Percentiles rank a stretch among this genome's conserved stretches.
These are phyloP conservation scores for Russula sp. DNA, from an alignment of 768 basidiomycete genomes.

Conservation along the genomic window DNA sequence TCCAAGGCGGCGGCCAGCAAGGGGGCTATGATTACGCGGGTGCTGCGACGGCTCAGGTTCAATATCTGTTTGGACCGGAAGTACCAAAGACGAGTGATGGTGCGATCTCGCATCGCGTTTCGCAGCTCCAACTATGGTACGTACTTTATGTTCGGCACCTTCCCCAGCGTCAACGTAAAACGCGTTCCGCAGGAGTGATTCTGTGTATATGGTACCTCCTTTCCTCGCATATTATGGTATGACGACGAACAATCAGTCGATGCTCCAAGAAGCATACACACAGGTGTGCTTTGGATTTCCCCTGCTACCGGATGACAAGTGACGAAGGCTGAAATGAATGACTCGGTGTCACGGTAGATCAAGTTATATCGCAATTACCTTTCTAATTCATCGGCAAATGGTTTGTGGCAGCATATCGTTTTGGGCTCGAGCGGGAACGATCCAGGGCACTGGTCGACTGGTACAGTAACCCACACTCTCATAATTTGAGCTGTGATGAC, in stretches of 20 bases:
- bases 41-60: conserved; percentile 64
- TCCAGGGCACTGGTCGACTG: conserved; percentile 76
- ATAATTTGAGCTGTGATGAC: too few species aligned
- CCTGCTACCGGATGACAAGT: neutral
- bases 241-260: conserved; percentile 50
- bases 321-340: neutral
- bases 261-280: conserved; percentile 62
- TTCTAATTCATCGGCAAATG: conserved; percentile 45
- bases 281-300: conserved; percentile 40
- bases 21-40: conserved; percentile 54
- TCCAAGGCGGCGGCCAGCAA: neutral
- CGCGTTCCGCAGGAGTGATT: conserved; percentile 59
- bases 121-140: conserved; percentile 71
- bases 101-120: conserved; percentile 74
- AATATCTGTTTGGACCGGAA: conserved; percentile 49
- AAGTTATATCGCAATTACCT: conserved; percentile 68
- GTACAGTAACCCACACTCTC: conserved; percentile 48
- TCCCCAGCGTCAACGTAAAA: neutral
- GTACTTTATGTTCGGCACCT: conserved; percentile 23
- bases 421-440: conserved; percentile 55
- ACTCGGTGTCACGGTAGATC: conserved; percentile 40
- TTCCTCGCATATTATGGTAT: conserved; percentile 85
- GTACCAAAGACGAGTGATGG: conserved; percentile 69
- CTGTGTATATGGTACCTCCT: conserved; percentile 81
- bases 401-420: conserved; percentile 76